phyloP scores from a whole-genome alignment of 2,329 filamentous ascomycete genomes.

The Lasiodiplodia theobromae region DNA sequence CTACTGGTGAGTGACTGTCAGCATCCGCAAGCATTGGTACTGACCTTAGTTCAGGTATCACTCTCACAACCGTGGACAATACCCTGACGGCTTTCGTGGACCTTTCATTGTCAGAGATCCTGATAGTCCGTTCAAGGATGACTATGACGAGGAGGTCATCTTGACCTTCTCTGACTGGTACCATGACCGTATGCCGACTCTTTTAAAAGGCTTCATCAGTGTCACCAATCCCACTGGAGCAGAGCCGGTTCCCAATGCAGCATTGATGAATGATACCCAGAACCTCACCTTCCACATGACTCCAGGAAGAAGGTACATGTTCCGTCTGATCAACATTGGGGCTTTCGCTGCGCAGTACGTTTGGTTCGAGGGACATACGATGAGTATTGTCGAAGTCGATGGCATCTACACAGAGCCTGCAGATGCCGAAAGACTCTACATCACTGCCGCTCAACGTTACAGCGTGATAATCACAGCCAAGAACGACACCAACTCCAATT shows the following conservation, averaged over 20 bases:
- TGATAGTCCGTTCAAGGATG: slow-evolving; percentile 58
- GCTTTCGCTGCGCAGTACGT: slow-evolving; percentile 77
- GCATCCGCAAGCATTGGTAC: too few species aligned
- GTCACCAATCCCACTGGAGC: slow-evolving; percentile 63
- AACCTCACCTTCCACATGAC: slow-evolving; percentile 54
- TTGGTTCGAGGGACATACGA: slow-evolving; percentile 71
- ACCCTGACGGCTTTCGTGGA: slow-evolving; percentile 72
- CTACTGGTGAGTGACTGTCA: slow-evolving; percentile 53
- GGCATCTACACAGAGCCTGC: slow-evolving; percentile 70
- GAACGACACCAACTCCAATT: slow-evolving; percentile 60
- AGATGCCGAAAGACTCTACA: slow-evolving; percentile 66
- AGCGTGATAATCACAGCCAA: slow-evolving; percentile 70
- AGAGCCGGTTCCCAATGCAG: slow-evolving; percentile 71
- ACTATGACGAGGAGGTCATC: slow-evolving; percentile 67
- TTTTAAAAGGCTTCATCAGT: slow-evolving; percentile 54
- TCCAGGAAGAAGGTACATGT: slow-evolving; percentile 66
- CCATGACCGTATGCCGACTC: slow-evolving; percentile 62
- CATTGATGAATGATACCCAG: slow-evolving; percentile 69
- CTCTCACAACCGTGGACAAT: slow-evolving; percentile 67
- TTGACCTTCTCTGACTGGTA: slow-evolving; percentile 79
- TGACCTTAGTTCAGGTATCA: slow-evolving; percentile 59
- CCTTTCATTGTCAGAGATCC: slow-evolving; percentile 71
- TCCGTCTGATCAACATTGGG: slow-evolving; percentile 74
- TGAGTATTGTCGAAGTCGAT: slow-evolving; percentile 73
- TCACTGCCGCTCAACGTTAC: slow-evolving; percentile 75